Evolutionary conservation across 2,329 filamentous ascomycete species (phyloP), one percentile per base, ranked within the genome.

Genomic region (Sporothrix variecibatus): DNA sequence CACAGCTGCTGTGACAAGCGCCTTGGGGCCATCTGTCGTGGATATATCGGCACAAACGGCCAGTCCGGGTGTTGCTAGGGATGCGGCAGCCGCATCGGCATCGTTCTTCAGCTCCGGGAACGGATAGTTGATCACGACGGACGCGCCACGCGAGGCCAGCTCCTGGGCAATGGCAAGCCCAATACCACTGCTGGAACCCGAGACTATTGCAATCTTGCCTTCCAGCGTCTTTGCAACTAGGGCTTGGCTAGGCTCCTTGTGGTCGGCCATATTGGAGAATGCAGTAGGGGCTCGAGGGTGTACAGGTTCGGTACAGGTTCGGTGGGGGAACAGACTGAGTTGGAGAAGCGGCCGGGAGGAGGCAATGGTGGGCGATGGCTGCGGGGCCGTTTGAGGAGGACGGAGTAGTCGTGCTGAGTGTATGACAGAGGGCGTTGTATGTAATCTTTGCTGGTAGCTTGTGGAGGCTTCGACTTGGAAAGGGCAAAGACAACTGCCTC

Each of bases 121-220:
- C 0, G 85, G 83, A 78, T 87, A 88, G 80, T 86, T 87, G 78
- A 87, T 79, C 9, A 86, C 84, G 8, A 87, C 80, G 56, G 81
- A 81, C 46, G 86, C 85, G 64, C 86, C 86, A 17, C 83, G 83
- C 58, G 82, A 81, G 15, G 84, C 80, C 2, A 87, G 80, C 71
- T 86, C 85, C 38, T 79, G 78, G 2, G 82, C 84, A 43, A 86
- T 84, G 43, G 84, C 84, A 12, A 81, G 80, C 31, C 85, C 85
- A 74, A 87, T 86, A 64, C 85, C 85, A 31, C 81, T 82, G 73
- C 79, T 81, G 38, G 81, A 83, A 43, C 84, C 84, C 15, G 82
- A 83, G 43, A 90, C 82, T 20, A 90, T 83, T 5, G 89, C 86
- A 62, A 87, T 86, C 77, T 88, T 88, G 65, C 77, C 78, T 4